Conservation (phyloP, 1,284 basidiomycete species). For the Moesziomyces antarcticus region DNA sequence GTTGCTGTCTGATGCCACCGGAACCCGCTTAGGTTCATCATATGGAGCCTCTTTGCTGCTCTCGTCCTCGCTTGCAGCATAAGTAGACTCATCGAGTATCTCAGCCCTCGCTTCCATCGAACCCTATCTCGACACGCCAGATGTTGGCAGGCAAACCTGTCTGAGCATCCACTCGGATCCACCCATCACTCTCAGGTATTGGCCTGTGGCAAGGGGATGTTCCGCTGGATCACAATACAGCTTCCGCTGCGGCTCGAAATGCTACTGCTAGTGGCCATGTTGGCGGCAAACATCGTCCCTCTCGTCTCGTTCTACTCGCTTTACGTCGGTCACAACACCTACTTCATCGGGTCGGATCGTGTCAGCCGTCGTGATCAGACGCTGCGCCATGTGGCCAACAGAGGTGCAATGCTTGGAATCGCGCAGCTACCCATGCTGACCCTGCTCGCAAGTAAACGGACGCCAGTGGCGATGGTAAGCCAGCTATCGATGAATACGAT, state of each 20-base stretch:
- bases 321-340: slow-evolving; percentile 12
- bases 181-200: slow-evolving; percentile 8
- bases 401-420: slow-evolving; percentile 57
- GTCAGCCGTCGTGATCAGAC: slow-evolving; percentile 27
- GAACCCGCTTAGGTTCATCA: slow-evolving; percentile 11
- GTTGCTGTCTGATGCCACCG: background rate
- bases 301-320: slow-evolving; percentile 42
- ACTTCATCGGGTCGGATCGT: slow-evolving; percentile 23
- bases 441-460: slow-evolving; percentile 64
- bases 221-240: slow-evolving; percentile 35
- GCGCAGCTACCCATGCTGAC: slow-evolving; percentile 63
- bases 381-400: slow-evolving; percentile 50
- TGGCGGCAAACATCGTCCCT: slow-evolving; percentile 48
- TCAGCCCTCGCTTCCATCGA: slow-evolving; percentile 3
- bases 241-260: slow-evolving; percentile 47
- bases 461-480: slow-evolving; percentile 56
- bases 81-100: background rate
- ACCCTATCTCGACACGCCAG: background rate
- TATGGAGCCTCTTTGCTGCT: slow-evolving; percentile 15
- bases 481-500: slow-evolving; percentile 59
- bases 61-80: slow-evolving; percentile 6
- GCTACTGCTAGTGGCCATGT: slow-evolving; percentile 32
- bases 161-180: slow-evolving; percentile 23
- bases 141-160: slow-evolving; percentile 16
- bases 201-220: slow-evolving; percentile 10